Evolutionary conservation across 768 basidiomycete species (phyloP).

Genomic region (Piloderma croceum): DNA sequence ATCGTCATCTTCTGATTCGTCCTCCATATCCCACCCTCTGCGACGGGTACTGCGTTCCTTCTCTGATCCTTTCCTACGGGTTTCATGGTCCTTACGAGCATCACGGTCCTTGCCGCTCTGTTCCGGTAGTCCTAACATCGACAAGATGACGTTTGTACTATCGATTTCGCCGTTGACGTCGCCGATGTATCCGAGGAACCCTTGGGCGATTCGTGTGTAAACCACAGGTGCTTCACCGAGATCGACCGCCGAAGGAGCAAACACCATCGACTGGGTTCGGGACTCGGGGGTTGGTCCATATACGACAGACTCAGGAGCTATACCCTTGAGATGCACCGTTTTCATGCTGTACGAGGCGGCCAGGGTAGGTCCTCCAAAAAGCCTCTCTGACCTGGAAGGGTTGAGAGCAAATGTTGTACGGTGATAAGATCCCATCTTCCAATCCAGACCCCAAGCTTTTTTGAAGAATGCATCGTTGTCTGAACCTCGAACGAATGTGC

Average conservation of each 20-base stretch:
- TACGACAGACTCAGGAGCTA: slow-evolving; percentile 25
- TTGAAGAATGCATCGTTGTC: slow-evolving; percentile 26
- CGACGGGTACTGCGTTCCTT: too few relatives aligned
- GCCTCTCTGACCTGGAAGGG: too few relatives aligned
- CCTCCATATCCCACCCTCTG: neutral
- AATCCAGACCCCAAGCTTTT: slow-evolving; percentile 28
- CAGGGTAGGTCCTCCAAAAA: too few relatives aligned
- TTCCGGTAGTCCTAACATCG: slow-evolving; percentile 27
- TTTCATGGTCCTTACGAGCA: too few relatives aligned
- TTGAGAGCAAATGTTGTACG: slow-evolving; percentile 35
- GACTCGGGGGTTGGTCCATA: slow-evolving; percentile 22
- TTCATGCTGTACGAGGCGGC: slow-evolving; percentile 39
- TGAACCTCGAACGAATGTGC: slow-evolving; percentile 18
- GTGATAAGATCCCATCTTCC: slow-evolving; percentile 36
- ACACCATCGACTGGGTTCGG: slow-evolving; percentile 19
- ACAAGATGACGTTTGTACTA: slow-evolving; percentile 24
- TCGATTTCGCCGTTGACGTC: slow-evolving; percentile 26
- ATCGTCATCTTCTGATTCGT: slow-evolving; percentile 8
- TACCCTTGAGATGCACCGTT: slow-evolving; percentile 30
- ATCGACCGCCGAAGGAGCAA: slow-evolving; percentile 8
- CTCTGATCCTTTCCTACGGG: too few relatives aligned
- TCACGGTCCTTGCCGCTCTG: too few relatives aligned
- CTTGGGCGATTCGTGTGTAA: slow-evolving; percentile 19
- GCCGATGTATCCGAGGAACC: slow-evolving; percentile 31
- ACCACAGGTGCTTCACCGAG: slow-evolving; percentile 24